phyloP scores from a whole-genome alignment of 1,284 basidiomycete genomes.

The Ceratobasidium sp. region DNA sequence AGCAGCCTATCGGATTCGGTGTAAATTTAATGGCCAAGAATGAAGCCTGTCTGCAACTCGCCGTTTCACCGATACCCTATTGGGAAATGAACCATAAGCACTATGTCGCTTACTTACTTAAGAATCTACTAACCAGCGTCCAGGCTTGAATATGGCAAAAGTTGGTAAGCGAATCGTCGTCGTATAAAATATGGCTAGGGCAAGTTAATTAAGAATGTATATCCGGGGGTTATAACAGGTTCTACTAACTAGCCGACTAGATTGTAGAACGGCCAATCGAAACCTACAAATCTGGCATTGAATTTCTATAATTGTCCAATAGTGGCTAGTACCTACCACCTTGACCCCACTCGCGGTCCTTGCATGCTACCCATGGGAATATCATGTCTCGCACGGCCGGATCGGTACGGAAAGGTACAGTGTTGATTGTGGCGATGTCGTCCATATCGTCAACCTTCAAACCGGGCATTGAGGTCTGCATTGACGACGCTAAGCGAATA shows the following conservation, averaged over 20 bases:
- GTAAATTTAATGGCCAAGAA: no score
- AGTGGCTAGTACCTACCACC: not conserved
- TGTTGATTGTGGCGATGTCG: not conserved
- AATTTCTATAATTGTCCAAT: no score
- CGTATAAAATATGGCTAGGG: not conserved
- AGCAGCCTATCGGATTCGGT: slow-evolving; percentile 36
- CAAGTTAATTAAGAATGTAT: not conserved
- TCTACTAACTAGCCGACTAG: slow-evolving; percentile 4
- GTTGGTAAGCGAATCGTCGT: slow-evolving; percentile 3
- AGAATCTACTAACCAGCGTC: not conserved
- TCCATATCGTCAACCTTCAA: not conserved
- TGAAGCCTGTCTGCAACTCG: not conserved
- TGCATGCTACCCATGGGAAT: slow-evolving; percentile 9
- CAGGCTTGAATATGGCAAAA: slow-evolving; percentile 18
- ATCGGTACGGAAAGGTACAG: not conserved
- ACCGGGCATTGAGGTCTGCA: not conserved
- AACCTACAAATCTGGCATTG: not conserved
- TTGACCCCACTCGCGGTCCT: not conserved
- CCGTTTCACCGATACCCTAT: not conserved
- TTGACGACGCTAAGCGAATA: slow-evolving; percentile 42
- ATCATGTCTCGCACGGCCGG: not conserved
- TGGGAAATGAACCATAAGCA: not conserved
- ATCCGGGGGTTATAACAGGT: not conserved
- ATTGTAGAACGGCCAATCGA: slow-evolving; percentile 20
- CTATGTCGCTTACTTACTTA: no score